Percentiles rank a stretch among this genome's conserved stretches.
These are phyloP conservation scores for Nymphaea colorata DNA, from an alignment of 164 flowering plant species.

Conservation along the genomic window DNA sequence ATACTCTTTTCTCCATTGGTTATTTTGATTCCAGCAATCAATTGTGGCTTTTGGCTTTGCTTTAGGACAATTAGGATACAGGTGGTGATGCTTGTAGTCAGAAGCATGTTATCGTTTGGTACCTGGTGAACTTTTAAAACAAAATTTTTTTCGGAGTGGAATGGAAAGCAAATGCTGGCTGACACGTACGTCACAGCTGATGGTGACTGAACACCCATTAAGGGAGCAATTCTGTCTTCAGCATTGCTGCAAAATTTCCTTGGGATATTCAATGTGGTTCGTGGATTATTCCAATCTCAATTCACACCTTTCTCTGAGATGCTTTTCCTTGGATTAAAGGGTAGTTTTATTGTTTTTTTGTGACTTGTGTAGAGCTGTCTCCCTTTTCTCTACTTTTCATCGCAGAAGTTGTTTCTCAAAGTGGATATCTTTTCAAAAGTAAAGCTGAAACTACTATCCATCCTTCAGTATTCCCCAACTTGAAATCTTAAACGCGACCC, in stretches of 20 bases:
- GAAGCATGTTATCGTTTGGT: background rate
- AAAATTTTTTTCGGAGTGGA: background rate
- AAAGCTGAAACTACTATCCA: background rate
- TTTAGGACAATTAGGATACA: too few species aligned
- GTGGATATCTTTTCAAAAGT: background rate
- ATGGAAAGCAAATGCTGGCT: background rate
- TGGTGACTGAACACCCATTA: background rate
- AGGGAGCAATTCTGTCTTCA: background rate
- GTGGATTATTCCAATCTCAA: background rate
- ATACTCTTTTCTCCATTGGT: too few species aligned
- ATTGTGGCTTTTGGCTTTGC: too few species aligned
- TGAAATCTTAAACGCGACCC: background rate
- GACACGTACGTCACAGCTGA: background rate
- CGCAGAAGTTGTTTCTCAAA: background rate
- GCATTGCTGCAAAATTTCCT: background rate
- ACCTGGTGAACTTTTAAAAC: background rate
- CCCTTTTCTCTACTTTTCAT: background rate
- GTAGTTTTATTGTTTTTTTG: background rate
- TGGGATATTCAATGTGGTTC: background rate
- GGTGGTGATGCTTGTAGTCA: too few species aligned
- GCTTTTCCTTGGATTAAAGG: background rate
- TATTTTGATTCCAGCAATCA: too few species aligned
- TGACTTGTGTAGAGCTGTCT: background rate
- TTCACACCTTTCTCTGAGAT: slow-evolving; percentile 1
- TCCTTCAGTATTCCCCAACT: background rate